Base-by-base conservation (phyloP, 495 filamentous ascomycete species). In the Hypoxylon fuscum region DNA sequence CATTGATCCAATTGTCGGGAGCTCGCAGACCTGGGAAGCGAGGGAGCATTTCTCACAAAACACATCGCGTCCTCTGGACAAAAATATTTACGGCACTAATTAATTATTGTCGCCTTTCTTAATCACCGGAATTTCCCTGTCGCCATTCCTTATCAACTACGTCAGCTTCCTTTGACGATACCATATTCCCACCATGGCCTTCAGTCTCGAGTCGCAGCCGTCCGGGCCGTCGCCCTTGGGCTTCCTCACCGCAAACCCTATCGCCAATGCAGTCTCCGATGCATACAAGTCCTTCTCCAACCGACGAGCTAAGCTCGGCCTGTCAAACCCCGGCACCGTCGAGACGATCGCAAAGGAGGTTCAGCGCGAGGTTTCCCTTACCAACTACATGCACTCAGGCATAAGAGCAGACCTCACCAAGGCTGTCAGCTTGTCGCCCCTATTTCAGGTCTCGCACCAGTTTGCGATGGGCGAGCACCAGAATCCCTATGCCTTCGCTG, bases 381-480 rank as follows among this genome's bases (percentile, higher is more conserved):
- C 87, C 74, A 96, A 97, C 79, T 90, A 91, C 72, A 95, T 93
- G 85, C 98, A 98, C 83, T 84, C 90, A 15, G 96, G 96, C 54
- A 83, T 99, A 72, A 89, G 92, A 62, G 96, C 95, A 70, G 96
- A 99, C 75, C 77, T 98, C 69, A 96, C 90, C 62, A 99, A 97
- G 83, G 88, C 90, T 66, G 93, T 97, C 79, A 91, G 91, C 81
- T 83, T 96, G 70, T 84, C 87, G 62, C 96, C 95, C 42, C 79
- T 98, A 68, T 99, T 99, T 84, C 94, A 97, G 76, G 89, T 97
- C 57, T 96, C 93, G 46, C 96, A 99, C 82, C 89, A 93, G 48
- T 95, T 99, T 73, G 85, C 93, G 25, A 91, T 97, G 87, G 94
- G 96, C 55, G 90, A 95, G 70, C 86, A 88, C 46, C 77, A 94